Percentiles rank a stretch among this genome's conserved stretches.
Evolutionary conservation across 148 eudicot species (phyloP).

Genomic region (Simmondsia chinensis): DNA sequence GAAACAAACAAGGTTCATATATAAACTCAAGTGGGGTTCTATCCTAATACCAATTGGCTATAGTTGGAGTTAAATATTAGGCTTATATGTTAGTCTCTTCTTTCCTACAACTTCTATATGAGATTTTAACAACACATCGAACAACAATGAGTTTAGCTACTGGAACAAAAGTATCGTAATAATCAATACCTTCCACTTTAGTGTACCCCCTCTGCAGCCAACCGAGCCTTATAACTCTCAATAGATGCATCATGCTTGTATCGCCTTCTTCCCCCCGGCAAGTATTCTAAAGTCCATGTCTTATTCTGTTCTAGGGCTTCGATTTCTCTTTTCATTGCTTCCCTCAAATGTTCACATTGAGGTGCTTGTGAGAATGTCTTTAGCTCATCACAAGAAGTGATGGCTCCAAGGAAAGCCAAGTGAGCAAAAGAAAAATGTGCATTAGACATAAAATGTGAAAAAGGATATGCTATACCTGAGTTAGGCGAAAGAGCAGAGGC

Average conservation of each 20-base stretch:
- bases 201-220: neutral
- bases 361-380: neutral
- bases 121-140: neutral
- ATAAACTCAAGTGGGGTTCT: no score
- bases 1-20: no score
- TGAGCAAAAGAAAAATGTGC: neutral
- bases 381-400: neutral
- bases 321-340: neutral
- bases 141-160: neutral
- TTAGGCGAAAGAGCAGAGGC: no score
- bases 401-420: neutral
- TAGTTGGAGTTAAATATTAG: no score
- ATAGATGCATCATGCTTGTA: neutral
- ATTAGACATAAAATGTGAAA: neutral
- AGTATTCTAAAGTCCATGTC: neutral
- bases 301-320: neutral
- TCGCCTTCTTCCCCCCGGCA: neutral
- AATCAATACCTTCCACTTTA: neutral
- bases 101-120: no score
- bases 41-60: no score
- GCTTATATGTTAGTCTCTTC: no score
- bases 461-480: neutral
- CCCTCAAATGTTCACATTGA: neutral
- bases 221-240: neutral
- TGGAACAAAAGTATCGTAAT: neutral